Base-by-base conservation (phyloP, 805 yeast species). In the Naumovozyma baii region DNA sequence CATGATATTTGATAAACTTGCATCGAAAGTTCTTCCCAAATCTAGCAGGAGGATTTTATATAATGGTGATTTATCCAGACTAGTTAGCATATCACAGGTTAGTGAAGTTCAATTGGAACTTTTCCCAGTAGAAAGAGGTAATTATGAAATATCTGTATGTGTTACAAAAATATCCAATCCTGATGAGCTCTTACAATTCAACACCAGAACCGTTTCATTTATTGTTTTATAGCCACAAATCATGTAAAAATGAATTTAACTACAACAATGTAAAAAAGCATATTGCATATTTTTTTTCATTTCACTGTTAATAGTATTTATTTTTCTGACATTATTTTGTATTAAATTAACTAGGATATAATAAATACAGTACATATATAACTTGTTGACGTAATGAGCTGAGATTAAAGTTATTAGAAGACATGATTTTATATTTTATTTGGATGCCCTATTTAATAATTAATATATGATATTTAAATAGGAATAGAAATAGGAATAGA, bases 101-200 rank as follows among this genome's bases (percentile, higher is more conserved):
- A 72, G 73, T 1, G 69, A 62, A 18, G 50, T 63, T 3, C 63
- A 56, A 2, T 62, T 76, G 22, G 67, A 67, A 18, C 55, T 82
- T 31, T 76, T 80, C 15, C 73, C 85, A 3, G 62, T 88, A 30
- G 88, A 83, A 39, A 69, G 70, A 34, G 97, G 96, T 2, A 80
- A 75, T 36, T 87, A 80, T 54, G 92, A 84, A 55, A 80, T 95
- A 81, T 85, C 88, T 1, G 53, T 49, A 2, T 46, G 49, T 26
- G 16, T 55, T 4, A 42, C 49, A 18, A 31, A 37, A 30, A 18
- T 26, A 4, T 25, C 28, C 12, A 39, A 38, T 16, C 35, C 33
- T 3, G 45, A 40, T 13, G 33, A 37, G 3, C 18, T 45, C 2
- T 19, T 46, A 15, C 54, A 49, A 33, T 44, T 49, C 13, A 40